These are phyloP conservation scores for Saturnispora ahearnii DNA, from an alignment of 805 yeast genomes.

Conservation along the genomic window DNA sequence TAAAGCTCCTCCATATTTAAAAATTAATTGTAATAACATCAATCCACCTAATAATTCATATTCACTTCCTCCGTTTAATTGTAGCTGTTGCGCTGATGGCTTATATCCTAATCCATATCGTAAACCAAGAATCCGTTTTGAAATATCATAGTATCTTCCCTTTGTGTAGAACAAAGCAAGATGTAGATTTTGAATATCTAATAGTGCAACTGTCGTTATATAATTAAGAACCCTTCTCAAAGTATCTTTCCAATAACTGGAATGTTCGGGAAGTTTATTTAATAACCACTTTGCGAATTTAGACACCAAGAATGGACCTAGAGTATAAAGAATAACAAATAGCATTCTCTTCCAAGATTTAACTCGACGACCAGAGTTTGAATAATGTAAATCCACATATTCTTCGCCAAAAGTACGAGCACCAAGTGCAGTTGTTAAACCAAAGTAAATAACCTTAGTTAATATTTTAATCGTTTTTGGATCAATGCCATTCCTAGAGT, in stretches of 20 bases:
- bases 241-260: background rate
- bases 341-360: constrained; percentile 37
- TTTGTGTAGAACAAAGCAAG: constrained; percentile 73
- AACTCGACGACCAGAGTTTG: constrained; percentile 31
- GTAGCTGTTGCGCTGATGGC: constrained; percentile 30
- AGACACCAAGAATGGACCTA: constrained; percentile 50
- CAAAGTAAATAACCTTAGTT: constrained; percentile 56
- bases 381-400: constrained; percentile 69
- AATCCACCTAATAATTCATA: constrained; percentile 70
- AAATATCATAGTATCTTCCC: constrained; percentile 72
- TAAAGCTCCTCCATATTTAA: constrained; percentile 29
- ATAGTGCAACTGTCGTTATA: constrained; percentile 36
- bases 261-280: background rate
- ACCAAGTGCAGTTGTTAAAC: constrained; percentile 66
- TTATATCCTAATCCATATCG: constrained; percentile 69
- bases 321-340: constrained; percentile 50
- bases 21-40: constrained; percentile 43
- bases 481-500: constrained; percentile 53
- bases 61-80: constrained; percentile 24
- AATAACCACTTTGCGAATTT: constrained; percentile 14
- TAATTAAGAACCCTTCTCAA: constrained; percentile 14
- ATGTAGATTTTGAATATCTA: constrained; percentile 59
- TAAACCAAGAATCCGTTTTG: constrained; percentile 71
- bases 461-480: constrained; percentile 51
- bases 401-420: constrained; percentile 89